phyloP scores from a whole-genome alignment of 23 red algal species.

The Gracilaria vermiculophylla region DNA sequence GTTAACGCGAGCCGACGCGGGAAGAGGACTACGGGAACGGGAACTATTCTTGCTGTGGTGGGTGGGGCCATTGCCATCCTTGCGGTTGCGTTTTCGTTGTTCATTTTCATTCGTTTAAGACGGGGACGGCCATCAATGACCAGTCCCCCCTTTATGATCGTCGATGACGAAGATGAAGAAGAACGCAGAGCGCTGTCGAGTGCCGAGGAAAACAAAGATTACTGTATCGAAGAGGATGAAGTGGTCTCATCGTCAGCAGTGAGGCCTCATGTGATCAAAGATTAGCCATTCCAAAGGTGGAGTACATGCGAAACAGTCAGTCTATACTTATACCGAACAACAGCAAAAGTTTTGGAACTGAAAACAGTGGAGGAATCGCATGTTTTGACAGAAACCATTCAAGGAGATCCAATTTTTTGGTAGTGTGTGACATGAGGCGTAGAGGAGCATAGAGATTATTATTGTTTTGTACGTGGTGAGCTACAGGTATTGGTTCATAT shows the following conservation, averaged over 20 bases:
- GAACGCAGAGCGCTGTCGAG: slow-evolving; percentile 20
- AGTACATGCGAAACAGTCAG: no score
- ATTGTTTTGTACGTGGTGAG: background rate
- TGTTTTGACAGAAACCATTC: no score
- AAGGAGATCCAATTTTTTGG: no score
- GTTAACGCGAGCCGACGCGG: background rate
- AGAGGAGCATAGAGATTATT: background rate
- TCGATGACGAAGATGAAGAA: slow-evolving; percentile 45
- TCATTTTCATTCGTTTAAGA: slow-evolving; percentile 30
- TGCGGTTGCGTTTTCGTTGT: slow-evolving; percentile 15
- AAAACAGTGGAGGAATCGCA: no score
- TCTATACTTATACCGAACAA: no score
- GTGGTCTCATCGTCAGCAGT: slow-evolving; percentile 6
- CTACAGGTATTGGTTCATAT: slow-evolving; percentile 7
- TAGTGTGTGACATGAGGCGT: no score
- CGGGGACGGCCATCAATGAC: background rate
- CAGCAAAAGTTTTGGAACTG: no score
- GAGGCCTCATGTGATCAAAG: background rate
- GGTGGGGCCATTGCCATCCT: slow-evolving; percentile 11
- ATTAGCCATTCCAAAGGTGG: background rate
- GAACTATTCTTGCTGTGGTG: slow-evolving; percentile 13
- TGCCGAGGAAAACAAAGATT: slow-evolving; percentile 3
- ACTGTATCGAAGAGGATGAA: background rate
- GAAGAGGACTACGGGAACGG: background rate
- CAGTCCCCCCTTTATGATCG: background rate